A percentile compares a stretch with the other conserved stretches of the same genome.
Evolutionary conservation across 2,329 filamentous ascomycete genomes (phyloP).

Genomic region (Colletotrichum sp.): DNA sequence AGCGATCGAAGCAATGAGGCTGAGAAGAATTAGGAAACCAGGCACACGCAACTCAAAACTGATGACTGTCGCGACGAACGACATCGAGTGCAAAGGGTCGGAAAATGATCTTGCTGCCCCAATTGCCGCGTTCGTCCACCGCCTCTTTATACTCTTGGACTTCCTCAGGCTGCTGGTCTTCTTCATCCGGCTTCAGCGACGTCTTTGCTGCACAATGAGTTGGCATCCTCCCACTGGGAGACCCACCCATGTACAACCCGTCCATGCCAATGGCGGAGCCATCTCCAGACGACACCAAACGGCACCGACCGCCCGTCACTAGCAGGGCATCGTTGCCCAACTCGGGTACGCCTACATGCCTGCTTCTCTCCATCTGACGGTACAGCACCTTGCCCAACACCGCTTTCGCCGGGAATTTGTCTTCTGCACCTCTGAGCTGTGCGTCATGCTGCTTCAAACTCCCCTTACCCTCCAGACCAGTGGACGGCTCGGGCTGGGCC

Average conservation of each 20-base stretch:
- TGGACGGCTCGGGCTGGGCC: background rate
- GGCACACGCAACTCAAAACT: background rate
- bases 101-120: background rate
- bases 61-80: background rate
- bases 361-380: background rate
- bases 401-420: background rate
- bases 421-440: background rate
- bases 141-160: slow-evolving; percentile 17
- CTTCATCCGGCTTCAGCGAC: slow-evolving; percentile 21
- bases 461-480: background rate
- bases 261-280: slow-evolving; percentile 20
- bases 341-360: background rate
- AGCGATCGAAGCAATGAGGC: slow-evolving; percentile 7
- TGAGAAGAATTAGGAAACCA: background rate
- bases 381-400: background rate
- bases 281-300: slow-evolving; percentile 1
- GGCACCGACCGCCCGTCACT: background rate
- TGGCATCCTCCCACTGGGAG: slow-evolving; percentile 23
- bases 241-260: slow-evolving; percentile 23
- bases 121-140: slow-evolving; percentile 12
- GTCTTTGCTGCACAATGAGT: slow-evolving; percentile 23
- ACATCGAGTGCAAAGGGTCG: background rate
- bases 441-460: background rate
- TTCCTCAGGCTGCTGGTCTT: background rate
- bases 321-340: background rate